phyloP scores from a whole-genome alignment of 371 early-diverging fungal species.

The Rhizomucor pusillus region DNA sequence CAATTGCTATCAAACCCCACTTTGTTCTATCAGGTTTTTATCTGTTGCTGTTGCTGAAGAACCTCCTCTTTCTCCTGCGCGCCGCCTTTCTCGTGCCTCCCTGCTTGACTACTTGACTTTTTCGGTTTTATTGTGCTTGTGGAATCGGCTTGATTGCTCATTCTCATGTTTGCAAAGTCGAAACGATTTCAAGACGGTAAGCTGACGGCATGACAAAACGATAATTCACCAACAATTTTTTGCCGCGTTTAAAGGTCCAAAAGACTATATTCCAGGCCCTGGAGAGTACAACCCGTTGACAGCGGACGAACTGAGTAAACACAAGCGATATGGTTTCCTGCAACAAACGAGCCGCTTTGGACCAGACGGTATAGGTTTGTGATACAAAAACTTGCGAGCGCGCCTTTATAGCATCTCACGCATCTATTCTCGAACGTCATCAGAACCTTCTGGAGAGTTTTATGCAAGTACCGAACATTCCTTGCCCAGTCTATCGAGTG shows the following conservation, averaged over 20 bases:
- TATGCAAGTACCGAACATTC: constrained; percentile 14
- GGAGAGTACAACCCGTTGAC: constrained; percentile 36
- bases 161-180: constrained; percentile 40
- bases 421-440: background rate
- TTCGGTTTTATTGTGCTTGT: background rate
- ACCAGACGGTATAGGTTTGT: constrained; percentile 15
- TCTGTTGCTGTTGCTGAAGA: too few relatives aligned
- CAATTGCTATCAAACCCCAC: too few relatives aligned
- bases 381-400: background rate
- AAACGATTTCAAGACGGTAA: constrained; percentile 43
- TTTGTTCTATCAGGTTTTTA: too few relatives aligned
- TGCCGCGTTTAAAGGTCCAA: constrained; percentile 14
- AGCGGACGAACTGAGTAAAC: constrained; percentile 20
- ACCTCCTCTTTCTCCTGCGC: background rate
- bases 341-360: constrained; percentile 29
- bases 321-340: constrained; percentile 32
- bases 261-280: constrained; percentile 43
- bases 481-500: constrained; percentile 17
- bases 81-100: too few relatives aligned
- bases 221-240: background rate
- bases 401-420: background rate
- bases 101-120: background rate
- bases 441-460: constrained; percentile 10
- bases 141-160: background rate
- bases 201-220: background rate